These are phyloP conservation scores for Oenanthe javanica DNA, from an alignment of 140 eudicot genomes.

Conservation along the genomic window DNA sequence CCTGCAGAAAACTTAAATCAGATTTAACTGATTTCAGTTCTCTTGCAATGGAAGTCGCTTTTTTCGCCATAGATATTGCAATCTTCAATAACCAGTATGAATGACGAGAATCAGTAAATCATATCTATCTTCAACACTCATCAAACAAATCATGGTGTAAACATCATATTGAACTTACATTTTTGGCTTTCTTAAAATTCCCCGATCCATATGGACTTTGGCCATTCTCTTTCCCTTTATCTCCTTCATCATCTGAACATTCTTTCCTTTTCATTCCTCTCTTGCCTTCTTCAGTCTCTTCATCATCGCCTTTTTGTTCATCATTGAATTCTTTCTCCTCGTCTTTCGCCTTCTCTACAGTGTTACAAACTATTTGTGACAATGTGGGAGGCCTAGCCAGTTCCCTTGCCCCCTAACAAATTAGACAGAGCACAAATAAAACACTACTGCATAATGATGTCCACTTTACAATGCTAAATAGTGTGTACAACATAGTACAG, in stretches of 20 bases:
- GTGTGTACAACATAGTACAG: no score
- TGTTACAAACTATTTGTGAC: slow-evolving; percentile 58
- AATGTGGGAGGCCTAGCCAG: slow-evolving; percentile 70
- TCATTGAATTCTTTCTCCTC: slow-evolving; percentile 11
- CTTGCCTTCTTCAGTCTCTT: slow-evolving; percentile 32
- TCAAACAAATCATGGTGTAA: background rate
- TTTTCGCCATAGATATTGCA: slow-evolving; percentile 82
- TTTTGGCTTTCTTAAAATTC: slow-evolving; percentile 64
- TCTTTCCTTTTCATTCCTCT: slow-evolving; percentile 60
- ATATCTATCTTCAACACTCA: background rate
- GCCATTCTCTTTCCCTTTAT: slow-evolving; percentile 18
- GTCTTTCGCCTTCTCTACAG: slow-evolving; percentile 38
- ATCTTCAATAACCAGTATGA: slow-evolving; percentile 32
- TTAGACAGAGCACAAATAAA: background rate
- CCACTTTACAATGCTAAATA: background rate
- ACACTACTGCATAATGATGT: background rate
- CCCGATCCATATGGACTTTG: slow-evolving; percentile 32
- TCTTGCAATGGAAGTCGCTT: slow-evolving; percentile 59
- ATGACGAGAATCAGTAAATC: background rate
- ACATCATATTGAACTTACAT: slow-evolving; percentile 30
- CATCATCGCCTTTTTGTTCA: slow-evolving; percentile 10
- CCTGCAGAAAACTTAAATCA: slow-evolving; percentile 75
- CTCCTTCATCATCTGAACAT: slow-evolving; percentile 17
- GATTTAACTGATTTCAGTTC: slow-evolving; percentile 80
- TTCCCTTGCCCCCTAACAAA: slow-evolving; percentile 77